Conservation (phyloP, 108 stramenopile genomes). For the Fragilaria radians region DNA sequence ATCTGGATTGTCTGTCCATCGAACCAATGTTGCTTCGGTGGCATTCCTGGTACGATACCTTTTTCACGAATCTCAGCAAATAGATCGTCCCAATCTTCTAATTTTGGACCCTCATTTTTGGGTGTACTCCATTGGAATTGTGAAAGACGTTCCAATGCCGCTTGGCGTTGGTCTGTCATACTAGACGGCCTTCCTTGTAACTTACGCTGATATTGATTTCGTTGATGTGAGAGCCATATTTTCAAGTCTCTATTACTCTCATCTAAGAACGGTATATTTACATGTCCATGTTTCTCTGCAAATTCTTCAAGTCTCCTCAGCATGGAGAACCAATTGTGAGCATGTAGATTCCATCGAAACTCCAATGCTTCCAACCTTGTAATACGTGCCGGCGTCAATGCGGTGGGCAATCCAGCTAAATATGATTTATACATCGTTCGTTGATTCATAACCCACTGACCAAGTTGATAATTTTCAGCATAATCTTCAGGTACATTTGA, state of each 20-base stretch:
- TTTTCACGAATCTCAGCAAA: slow-evolving; percentile 40
- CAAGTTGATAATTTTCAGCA: slow-evolving; percentile 19
- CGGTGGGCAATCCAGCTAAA: slow-evolving; percentile 15
- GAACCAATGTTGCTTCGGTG: slow-evolving; percentile 48
- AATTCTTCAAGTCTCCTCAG: slow-evolving; percentile 26
- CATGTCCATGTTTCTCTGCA: slow-evolving; percentile 25
- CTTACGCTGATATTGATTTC: slow-evolving; percentile 22
- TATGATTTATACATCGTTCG: slow-evolving; percentile 27
- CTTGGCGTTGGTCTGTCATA: slow-evolving; percentile 28
- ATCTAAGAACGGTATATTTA: slow-evolving; percentile 24
- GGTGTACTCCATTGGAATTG: slow-evolving; percentile 30
- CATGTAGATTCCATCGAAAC: slow-evolving; percentile 35
- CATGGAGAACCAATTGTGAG: slow-evolving; percentile 30
- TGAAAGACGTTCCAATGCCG: slow-evolving; percentile 28
- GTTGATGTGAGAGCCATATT: slow-evolving; percentile 43
- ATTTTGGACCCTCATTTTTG: slow-evolving; percentile 19
- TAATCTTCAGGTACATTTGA: slow-evolving; percentile 47
- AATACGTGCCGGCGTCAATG: slow-evolving; percentile 28
- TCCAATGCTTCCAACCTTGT: slow-evolving; percentile 28
- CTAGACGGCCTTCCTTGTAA: slow-evolving; percentile 3
- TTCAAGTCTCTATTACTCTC: slow-evolving; percentile 24
- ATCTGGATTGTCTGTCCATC: slow-evolving; percentile 24
- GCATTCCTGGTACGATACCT: slow-evolving; percentile 30
- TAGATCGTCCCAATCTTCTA: slow-evolving; percentile 40
- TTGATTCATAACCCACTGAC: slow-evolving; percentile 52